Evolutionary conservation across 2,329 filamentous ascomycete genomes (phyloP), one percentile per base, ranked within the genome.

Genomic region (Ophiostoma sp.): DNA sequence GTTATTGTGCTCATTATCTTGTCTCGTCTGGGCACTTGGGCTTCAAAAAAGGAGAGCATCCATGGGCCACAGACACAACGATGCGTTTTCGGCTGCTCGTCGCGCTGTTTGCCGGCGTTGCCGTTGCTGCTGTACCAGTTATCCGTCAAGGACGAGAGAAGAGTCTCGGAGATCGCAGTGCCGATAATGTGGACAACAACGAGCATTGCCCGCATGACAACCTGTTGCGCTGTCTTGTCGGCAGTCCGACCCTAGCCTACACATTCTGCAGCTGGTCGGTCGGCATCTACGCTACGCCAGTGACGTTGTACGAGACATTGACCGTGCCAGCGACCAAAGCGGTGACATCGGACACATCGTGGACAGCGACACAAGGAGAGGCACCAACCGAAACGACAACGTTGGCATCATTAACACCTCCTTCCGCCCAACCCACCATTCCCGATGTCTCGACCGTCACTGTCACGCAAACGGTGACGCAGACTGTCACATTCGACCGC

Each of bases 151-250:
- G n/a, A 25, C n/a, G n/a, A 15, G 59, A n/a, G n/a, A 64, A 1
- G 11, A 42, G 33, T 9, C n/a, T 64, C 33, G 5, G 15, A 15
- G 11, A 19, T 8, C 59, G 59, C 45, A 57, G 11, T 36, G 42
- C 31, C 17, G 55, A n/a, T 22, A 33, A 22, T 25, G 9, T 8
- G 8, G 71, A 28, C 42, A 1, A 31, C 12, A 25, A 25, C 5
- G 42, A 52, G 42, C 73, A 76, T 75, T 77, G 74, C 39, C 72
- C 74, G 2, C 74, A 75, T 48, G 72, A 75, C 74, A 75, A 75
- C 39, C 66, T 75, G 25, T 50, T 75, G 5, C 72, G 74, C 1
- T 75, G 74, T 59, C 69, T 75, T 22, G 68, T 75, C 36, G 57
- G 72, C n/a, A 75, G 50, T 3, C 74, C 72, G 1, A 71, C 28